A percentile compares a stretch with the other conserved stretches of the same genome.
Evolutionary conservation across 2,329 filamentous ascomycete genomes (phyloP).

Genomic region (Nemania abortiva): DNA sequence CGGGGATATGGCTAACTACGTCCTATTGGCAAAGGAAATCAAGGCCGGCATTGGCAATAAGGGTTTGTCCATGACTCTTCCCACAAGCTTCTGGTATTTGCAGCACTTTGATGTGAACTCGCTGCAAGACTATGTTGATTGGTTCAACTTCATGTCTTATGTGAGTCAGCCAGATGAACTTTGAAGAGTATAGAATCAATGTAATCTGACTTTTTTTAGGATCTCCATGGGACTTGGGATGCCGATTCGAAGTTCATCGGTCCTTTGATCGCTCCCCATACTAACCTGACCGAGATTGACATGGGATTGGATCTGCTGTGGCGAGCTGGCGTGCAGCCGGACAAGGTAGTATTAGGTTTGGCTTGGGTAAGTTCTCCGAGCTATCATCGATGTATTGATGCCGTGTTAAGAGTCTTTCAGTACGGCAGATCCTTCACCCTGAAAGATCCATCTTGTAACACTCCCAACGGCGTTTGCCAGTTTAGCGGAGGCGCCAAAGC

Average conservation of each 20-base stretch:
- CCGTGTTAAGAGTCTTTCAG: constrained; percentile 33
- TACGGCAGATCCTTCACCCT: constrained; percentile 62
- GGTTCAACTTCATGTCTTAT: constrained; percentile 56
- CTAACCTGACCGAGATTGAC: constrained; percentile 18
- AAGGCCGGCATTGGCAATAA: constrained; percentile 47
- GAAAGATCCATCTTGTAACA: constrained; percentile 45
- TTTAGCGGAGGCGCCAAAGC: constrained; percentile 46
- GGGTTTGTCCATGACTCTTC: constrained; percentile 56
- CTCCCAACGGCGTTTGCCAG: constrained; percentile 38
- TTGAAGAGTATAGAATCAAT: no score
- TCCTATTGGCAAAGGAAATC: constrained; percentile 53
- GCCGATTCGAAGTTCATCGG: constrained; percentile 44
- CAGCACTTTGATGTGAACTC: constrained; percentile 53
- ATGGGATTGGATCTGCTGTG: constrained; percentile 49
- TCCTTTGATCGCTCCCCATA: not conserved
- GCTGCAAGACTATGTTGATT: constrained; percentile 56
- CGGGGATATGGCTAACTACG: constrained; percentile 56
- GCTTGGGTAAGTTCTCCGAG: constrained; percentile 47
- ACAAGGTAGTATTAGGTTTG: constrained; percentile 61
- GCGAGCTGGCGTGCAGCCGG: constrained; percentile 55
- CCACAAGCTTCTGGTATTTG: constrained; percentile 56
- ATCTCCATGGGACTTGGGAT: constrained; percentile 40
- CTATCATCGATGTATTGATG: no score
- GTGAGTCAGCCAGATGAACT: no score
- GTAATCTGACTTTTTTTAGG: no score